Evolutionary conservation across 2,329 filamentous ascomycete genomes (phyloP), one percentile per base, ranked within the genome.

Genomic region (Corniculantispora saksenae): DNA sequence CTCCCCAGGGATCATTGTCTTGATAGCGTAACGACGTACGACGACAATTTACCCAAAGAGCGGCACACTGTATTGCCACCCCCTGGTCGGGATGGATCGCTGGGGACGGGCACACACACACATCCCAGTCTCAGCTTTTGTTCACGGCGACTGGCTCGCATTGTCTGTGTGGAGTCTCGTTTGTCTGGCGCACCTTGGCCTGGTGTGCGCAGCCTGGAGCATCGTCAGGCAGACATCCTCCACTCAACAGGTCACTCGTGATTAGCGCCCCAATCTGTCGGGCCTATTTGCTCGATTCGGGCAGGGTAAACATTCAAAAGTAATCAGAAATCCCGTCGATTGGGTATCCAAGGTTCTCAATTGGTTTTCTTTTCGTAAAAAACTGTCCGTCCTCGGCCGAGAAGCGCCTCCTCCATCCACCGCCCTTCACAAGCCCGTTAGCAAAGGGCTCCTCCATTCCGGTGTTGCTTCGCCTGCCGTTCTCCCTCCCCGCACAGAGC

Each of bases 151-250:
- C 29, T 38, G 56, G 29, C 25, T 19, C 43, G 40, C n/a, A n/a
- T n/a, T 56, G 56, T 40, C 23, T 45, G 63, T 47, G 61, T 60
- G 63, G 63, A 29, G 47, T 25, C 23, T 19, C n/a, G 17, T 5
- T 55, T 23, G 9, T 21, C 17, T 47, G 43, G 48, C n/a, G 32
- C 23, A 27, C 10, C 38, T 53, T 45, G 10, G 43, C 55, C 47
- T 54, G 35, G 35, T 64, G 63, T 57, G 53, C 32, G 54, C 27
- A 17, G 12, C 50, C 63, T 25, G 32, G 55, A 64, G 62, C n/a
- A 54, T 64, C 48, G 27, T 50, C 35, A 64, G 55, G 63, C 63
- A 64, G 55, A 64, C 35, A 48, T 60, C 56, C 63, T 64, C 63
- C 56, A 38, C 38, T 15, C 2, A 12, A 35, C 25, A 35, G 29